phyloP scores from a whole-genome alignment of 2,329 filamentous ascomycete genomes.

The Pleurostoma richardsiae region DNA sequence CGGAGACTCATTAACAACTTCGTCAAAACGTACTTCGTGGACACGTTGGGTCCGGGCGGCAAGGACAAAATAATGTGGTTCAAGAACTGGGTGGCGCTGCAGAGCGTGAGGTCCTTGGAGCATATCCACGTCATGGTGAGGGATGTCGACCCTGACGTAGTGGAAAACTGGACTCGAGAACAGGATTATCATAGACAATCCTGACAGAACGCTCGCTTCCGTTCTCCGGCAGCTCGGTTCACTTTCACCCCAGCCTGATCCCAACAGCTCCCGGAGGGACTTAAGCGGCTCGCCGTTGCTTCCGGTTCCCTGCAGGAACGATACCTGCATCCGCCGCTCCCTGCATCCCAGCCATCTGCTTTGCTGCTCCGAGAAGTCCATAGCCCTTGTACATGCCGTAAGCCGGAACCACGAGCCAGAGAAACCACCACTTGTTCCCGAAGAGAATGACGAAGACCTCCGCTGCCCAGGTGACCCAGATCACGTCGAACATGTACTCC shows the following conservation, averaged over 20 bases:
- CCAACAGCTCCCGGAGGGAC: neutral
- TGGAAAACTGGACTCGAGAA: conserved; percentile 50
- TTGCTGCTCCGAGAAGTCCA: conserved; percentile 48
- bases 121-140: conserved; percentile 77
- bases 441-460: conserved; percentile 67
- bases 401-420: conserved; percentile 50
- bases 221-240: too few relatives aligned
- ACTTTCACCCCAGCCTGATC: too few relatives aligned
- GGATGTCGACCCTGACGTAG: conserved; percentile 43
- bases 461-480: conserved; percentile 90
- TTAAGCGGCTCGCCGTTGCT: conserved; percentile 49
- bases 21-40: conserved; percentile 63
- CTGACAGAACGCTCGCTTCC: neutral
- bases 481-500: conserved; percentile 95
- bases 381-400: conserved; percentile 51
- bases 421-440: conserved; percentile 69
- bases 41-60: conserved; percentile 45
- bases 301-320: conserved; percentile 39
- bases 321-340: conserved; percentile 31
- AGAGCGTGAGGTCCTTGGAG: conserved; percentile 82
- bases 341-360: conserved; percentile 45
- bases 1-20: conserved; percentile 62
- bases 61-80: conserved; percentile 69
- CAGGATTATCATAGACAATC: conserved; percentile 28
- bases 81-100: conserved; percentile 87